Base-by-base conservation (phyloP, 2,329 filamentous ascomycete genomes). In the Colletotrichum destructivum region DNA sequence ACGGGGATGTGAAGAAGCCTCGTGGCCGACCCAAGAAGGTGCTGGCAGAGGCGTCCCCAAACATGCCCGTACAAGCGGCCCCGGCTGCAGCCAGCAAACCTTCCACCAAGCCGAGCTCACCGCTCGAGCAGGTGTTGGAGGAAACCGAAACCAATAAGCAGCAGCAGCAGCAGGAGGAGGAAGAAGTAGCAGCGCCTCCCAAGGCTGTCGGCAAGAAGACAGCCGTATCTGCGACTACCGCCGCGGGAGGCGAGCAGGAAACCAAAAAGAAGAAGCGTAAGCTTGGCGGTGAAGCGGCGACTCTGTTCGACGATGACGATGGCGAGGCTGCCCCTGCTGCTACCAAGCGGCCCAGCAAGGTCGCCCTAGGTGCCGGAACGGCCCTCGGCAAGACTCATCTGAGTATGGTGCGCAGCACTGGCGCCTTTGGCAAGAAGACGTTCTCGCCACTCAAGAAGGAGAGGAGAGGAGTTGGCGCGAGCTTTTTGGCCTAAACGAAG, bases 401-500 rank as follows among this genome's bases (percentile, higher is more conserved):
- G 56, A 82, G 77, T 49, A 80, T 81, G 42, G 79, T 79, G n/a
- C 79, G 82, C 54, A 85, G 81, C 77, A 60, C 65, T 38, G 69
- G 51, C 26, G 88, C 82, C 0, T 89, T 92, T 74, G 85, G 86
- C 15, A 84, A 84, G 15, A 83, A 82, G 21, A 77, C 85, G 4
- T 94, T 95, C 79, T 94, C 92, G 21, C 93, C 93, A 9, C 82
- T 95, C 71, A 95, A 95, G 83, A 88, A 88, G 78, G 90, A 94
- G 62, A 87, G 88, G 69, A 89, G 90, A 72, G 89, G 90, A 42
- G 86, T 89, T 4, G 85, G 86, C 72, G 89, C 90, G 65, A 92
- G 90, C 76, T 92, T 92, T 75, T 78, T 90, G 70, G 86, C 82
- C 65, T 88, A 76, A 75, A 42, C 38, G 18, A 26, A 13, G 18